Evolutionary conservation across 2,329 filamentous ascomycete species (phyloP).

Genomic region (Botrytis tulipae): DNA sequence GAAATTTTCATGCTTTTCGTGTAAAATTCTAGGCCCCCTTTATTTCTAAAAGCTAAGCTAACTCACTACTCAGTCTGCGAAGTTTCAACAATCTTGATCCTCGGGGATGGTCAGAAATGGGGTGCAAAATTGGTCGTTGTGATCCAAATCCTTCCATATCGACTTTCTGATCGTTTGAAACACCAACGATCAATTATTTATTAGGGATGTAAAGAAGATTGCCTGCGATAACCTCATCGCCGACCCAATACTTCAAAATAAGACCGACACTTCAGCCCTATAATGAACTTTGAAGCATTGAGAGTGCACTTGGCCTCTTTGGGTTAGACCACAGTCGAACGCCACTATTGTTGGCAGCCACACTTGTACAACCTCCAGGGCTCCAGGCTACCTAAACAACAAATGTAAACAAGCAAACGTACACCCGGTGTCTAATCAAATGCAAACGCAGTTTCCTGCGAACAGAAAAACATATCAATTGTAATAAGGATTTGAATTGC

Average conservation of each 20-base stretch:
- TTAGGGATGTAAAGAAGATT: neutral
- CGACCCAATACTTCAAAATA: neutral
- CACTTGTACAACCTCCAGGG: neutral
- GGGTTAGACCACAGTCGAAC: neutral
- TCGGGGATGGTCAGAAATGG: neutral
- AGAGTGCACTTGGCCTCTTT: neutral
- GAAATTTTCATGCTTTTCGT: neutral
- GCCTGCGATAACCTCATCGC: conserved; percentile 1
- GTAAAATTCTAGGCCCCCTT: neutral
- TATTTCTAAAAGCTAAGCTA: neutral
- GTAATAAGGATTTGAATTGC: neutral
- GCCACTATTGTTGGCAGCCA: neutral
- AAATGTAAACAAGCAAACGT: neutral
- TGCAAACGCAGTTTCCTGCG: neutral
- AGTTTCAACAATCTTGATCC: neutral
- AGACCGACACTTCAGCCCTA: conserved; percentile 5
- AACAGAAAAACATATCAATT: neutral
- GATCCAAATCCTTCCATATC: neutral
- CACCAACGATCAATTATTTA: neutral
- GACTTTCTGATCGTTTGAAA: neutral
- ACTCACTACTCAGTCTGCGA: neutral
- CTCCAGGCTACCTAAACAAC: neutral
- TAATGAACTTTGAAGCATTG: too few relatives aligned
- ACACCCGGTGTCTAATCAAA: neutral
- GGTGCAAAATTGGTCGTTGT: neutral